Conservation (phyloP, 805 yeast species). For the Lachancea sp. region DNA sequence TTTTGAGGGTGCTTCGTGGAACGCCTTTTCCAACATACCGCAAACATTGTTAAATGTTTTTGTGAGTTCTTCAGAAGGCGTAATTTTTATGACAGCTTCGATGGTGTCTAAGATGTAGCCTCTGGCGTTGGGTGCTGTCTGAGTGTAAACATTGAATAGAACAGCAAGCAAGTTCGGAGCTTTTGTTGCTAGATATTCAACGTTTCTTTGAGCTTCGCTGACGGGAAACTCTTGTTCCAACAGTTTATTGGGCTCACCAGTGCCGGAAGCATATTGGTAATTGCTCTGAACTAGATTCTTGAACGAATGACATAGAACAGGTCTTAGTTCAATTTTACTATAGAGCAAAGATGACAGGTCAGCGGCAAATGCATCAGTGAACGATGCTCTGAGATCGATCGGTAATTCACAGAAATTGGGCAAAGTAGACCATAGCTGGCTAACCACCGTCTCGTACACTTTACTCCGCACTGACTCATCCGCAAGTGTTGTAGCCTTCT, state of each 20-base stretch:
- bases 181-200: constrained; percentile 57
- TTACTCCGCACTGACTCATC: constrained; percentile 63
- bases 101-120: constrained; percentile 82
- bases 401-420: constrained; percentile 90
- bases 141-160: constrained; percentile 86
- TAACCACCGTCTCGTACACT: constrained; percentile 76
- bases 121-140: constrained; percentile 77
- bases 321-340: constrained; percentile 67
- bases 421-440: constrained; percentile 86
- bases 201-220: constrained; percentile 46
- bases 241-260: constrained; percentile 48
- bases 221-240: constrained; percentile 57
- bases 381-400: constrained; percentile 55
- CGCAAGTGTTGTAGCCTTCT: constrained; percentile 39
- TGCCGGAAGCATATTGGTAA: constrained; percentile 38
- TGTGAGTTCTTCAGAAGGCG: constrained; percentile 59
- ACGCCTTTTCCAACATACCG: constrained; percentile 62
- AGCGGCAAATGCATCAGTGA: constrained; percentile 74
- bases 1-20: constrained; percentile 48
- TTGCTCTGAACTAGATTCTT: constrained; percentile 74
- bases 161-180: constrained; percentile 79
- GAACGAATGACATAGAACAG: constrained; percentile 76
- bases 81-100: constrained; percentile 68
- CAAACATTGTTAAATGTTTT: constrained; percentile 83
- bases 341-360: constrained; percentile 68